Percentiles rank a stretch among this genome's conserved stretches.
Conservation (phyloP, 2,329 filamentous ascomycete genomes). For the Aspergillus amoenus region DNA sequence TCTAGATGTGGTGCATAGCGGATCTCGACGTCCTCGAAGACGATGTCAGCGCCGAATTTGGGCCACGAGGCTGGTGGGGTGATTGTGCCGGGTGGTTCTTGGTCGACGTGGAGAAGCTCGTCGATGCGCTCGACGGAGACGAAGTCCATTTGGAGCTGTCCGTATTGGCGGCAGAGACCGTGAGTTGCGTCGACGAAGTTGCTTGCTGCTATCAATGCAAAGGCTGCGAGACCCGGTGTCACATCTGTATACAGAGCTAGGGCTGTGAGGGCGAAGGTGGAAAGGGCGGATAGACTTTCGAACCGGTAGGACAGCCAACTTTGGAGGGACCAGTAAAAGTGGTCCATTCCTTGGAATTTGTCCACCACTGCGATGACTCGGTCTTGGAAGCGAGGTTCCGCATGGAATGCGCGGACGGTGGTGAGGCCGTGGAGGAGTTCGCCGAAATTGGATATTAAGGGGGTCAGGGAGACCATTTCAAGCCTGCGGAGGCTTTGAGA, state of each 20-base stretch:
- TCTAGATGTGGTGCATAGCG: constrained; percentile 77
- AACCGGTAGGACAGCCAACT: constrained; percentile 83
- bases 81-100: constrained; percentile 67
- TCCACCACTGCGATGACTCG: constrained; percentile 79
- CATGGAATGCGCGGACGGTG: constrained; percentile 80
- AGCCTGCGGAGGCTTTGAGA: constrained; percentile 80
- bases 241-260: constrained; percentile 74
- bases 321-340: constrained; percentile 91
- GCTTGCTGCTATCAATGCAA: constrained; percentile 72
- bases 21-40: constrained; percentile 75
- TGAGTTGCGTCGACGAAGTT: constrained; percentile 68
- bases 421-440: constrained; percentile 81
- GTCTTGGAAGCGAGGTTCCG: constrained; percentile 75
- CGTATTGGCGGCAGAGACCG: constrained; percentile 74
- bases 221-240: constrained; percentile 76
- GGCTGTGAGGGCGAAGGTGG: constrained; percentile 71
- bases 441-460: constrained; percentile 89
- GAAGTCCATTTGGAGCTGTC: constrained; percentile 86
- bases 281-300: constrained; percentile 67
- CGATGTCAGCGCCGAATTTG: constrained; percentile 66
- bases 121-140: constrained; percentile 85
- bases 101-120: constrained; percentile 74
- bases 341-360: constrained; percentile 89
- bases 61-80: constrained; percentile 77
- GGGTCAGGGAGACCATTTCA: constrained; percentile 86